Evolutionary conservation across 768 basidiomycete genomes (phyloP), one percentile per base, ranked within the genome.

Genomic region (Lentinula lateritia): DNA sequence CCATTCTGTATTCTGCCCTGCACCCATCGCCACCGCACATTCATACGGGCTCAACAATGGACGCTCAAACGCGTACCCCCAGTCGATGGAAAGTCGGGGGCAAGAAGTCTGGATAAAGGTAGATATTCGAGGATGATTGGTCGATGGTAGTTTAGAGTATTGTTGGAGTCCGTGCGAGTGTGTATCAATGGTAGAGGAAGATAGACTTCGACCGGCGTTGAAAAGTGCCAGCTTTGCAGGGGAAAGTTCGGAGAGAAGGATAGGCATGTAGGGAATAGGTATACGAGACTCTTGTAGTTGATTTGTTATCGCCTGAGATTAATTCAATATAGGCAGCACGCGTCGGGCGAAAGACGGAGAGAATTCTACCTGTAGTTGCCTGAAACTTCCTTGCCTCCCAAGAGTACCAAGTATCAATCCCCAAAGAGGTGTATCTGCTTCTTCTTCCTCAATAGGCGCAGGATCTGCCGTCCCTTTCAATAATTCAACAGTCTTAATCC

Each of bases 51-150:
- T 95, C 39, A 99, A 75, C 53, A 98, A 77, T 2, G 97, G 97
- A 20, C 83, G 78, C 58, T 88, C 80, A 75, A 99, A 99, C 1
- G 96, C 97, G 69, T 95, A 95, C 3, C 97, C 97, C 97, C 97
- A 99, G 70, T 99, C 97, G 61, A 98, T 98, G 16, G 93, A 95
- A 58, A 99, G 77, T 28, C 97, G 86, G 3, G 97, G 97, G 72
- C 97, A 98, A 0, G 95, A 93, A 1, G 97, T 99, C 71, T 98
- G 97, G 16, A 98, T 84, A 71, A 98, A 98, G 0, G 91, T 87
- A 2, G 92, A 87, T 66, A 98, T 82, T 63, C 93, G 84, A 0
- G 86, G 84, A 39, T 28, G 50, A 2, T 4, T 6, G 8, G 15
- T 34, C 15, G 50, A 32, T 13, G 28, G 28, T 36, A 23, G 13